These are phyloP conservation scores for Sesbania bispinosa DNA, from an alignment of 306 rosid genomes.

Conservation along the genomic window DNA sequence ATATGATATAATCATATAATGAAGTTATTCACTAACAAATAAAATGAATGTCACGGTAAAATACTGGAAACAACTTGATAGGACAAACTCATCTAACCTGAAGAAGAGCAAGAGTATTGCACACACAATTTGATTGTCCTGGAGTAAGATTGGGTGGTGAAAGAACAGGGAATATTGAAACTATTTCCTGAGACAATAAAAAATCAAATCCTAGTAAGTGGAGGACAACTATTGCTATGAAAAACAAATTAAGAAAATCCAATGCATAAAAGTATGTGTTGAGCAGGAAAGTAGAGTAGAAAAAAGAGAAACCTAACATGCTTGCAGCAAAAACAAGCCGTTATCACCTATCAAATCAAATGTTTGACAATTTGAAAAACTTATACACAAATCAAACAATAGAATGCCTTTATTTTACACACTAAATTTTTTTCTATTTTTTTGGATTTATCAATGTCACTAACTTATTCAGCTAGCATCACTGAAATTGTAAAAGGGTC, in stretches of 20 bases:
- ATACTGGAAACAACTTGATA: not conserved
- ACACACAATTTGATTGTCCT: constrained; percentile 86
- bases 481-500: too few species aligned
- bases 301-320: too few species aligned
- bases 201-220: constrained; percentile 10
- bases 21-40: constrained; percentile 20
- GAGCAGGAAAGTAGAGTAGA: too few species aligned
- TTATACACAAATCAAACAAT: too few species aligned
- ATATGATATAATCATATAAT: not conserved
- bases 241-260: constrained; percentile 7
- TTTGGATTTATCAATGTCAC: too few species aligned
- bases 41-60: constrained; percentile 4
- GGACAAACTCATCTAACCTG: constrained; percentile 54
- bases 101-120: constrained; percentile 98
- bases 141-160: constrained; percentile 95
- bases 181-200: constrained; percentile 74
- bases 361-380: too few species aligned
- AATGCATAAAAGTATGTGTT: not conserved
- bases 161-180: constrained; percentile 89
- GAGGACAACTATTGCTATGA: not conserved
- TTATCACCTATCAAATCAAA: too few species aligned
- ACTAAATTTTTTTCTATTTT: too few species aligned
- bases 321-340: too few species aligned
- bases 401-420: too few species aligned
- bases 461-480: too few species aligned